phyloP scores from a whole-genome alignment of 768 basidiomycete genomes.

The Serendipita sp. region DNA sequence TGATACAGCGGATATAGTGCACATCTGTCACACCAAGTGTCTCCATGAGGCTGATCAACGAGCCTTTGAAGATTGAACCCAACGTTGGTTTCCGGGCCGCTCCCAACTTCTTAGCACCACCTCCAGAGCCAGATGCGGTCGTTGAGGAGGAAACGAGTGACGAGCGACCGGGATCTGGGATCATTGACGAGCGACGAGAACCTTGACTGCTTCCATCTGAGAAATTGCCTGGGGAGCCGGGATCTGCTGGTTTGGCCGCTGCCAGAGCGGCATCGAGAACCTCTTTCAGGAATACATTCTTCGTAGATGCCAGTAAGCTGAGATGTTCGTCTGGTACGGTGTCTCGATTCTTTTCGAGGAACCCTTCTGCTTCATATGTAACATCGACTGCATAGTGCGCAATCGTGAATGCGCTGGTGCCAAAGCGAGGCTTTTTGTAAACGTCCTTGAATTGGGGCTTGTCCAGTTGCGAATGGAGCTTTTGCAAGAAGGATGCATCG shows the following conservation, averaged over 20 bases:
- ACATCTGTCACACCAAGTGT: slow-evolving; percentile 95
- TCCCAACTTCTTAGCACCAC: slow-evolving; percentile 39
- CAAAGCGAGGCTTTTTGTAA: slow-evolving; percentile 98
- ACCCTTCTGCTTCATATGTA: slow-evolving; percentile 95
- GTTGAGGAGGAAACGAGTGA: slow-evolving; percentile 40
- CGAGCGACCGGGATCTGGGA: slow-evolving; percentile 73
- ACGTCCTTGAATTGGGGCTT: slow-evolving; percentile 77
- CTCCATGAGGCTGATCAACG: slow-evolving; percentile 86
- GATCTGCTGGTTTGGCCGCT: slow-evolving; percentile 50
- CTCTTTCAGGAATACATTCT: slow-evolving; percentile 86
- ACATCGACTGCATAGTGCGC: slow-evolving; percentile 97
- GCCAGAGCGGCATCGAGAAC: slow-evolving; percentile 82
- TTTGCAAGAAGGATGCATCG: slow-evolving; percentile 84
- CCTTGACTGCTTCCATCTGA: slow-evolving; percentile 65
- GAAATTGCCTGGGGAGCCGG: slow-evolving; percentile 48
- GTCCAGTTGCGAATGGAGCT: slow-evolving; percentile 68
- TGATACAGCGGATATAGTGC: slow-evolving; percentile 98
- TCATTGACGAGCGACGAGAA: slow-evolving; percentile 68
- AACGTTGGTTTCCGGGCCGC: slow-evolving; percentile 82
- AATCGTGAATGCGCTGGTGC: slow-evolving; percentile 91
- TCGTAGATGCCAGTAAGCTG: slow-evolving; percentile 65
- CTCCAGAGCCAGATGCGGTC: slow-evolving; percentile 20
- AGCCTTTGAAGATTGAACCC: slow-evolving; percentile 96
- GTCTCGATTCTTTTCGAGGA: slow-evolving; percentile 97
- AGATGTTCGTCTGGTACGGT: slow-evolving; percentile 99